Evolutionary conservation across 345 rosid genomes (phyloP).

Genomic region (Murraya paniculata): DNA sequence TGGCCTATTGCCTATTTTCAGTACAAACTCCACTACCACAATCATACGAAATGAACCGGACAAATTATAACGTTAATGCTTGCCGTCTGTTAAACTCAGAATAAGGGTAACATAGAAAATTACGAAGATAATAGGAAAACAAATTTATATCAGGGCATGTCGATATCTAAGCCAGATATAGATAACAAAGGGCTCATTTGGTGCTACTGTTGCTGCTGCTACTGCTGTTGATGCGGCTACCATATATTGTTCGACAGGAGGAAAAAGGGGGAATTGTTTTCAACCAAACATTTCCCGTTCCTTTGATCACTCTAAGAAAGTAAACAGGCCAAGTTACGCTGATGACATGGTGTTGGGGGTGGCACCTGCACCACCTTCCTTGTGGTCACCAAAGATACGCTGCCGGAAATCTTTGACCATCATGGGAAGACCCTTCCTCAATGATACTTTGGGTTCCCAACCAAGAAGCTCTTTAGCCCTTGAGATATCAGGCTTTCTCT

Average conservation of each 20-base stretch:
- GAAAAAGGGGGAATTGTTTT: not conserved
- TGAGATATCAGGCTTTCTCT: conserved; percentile 96
- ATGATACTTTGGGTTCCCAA: conserved; percentile 91
- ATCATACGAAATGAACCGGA: not conserved
- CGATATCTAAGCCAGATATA: not conserved
- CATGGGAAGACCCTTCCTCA: conserved; percentile 83
- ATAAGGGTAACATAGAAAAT: conserved; percentile 2
- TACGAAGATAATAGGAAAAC: conserved; percentile 13
- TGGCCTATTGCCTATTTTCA: not conserved
- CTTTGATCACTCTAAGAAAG: not conserved
- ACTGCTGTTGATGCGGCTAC: conserved; percentile 4
- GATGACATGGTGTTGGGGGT: conserved; percentile 30
- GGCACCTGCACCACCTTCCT: conserved; percentile 46
- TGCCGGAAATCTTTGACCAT: conserved; percentile 95
- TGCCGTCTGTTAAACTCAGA: conserved; percentile 13
- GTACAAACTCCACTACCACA: not conserved
- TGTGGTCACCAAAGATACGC: conserved; percentile 90
- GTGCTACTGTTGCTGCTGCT: not conserved
- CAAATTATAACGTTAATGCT: conserved; percentile 7
- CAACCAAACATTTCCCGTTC: conserved; percentile 6
- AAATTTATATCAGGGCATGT: not conserved
- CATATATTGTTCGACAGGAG: not conserved
- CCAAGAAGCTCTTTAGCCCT: conserved; percentile 86
- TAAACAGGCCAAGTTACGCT: conserved; percentile 25
- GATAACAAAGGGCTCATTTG: not conserved